These are phyloP conservation scores for Podosphaera leucotricha DNA, from an alignment of 2,329 filamentous ascomycete genomes.

Conservation along the genomic window DNA sequence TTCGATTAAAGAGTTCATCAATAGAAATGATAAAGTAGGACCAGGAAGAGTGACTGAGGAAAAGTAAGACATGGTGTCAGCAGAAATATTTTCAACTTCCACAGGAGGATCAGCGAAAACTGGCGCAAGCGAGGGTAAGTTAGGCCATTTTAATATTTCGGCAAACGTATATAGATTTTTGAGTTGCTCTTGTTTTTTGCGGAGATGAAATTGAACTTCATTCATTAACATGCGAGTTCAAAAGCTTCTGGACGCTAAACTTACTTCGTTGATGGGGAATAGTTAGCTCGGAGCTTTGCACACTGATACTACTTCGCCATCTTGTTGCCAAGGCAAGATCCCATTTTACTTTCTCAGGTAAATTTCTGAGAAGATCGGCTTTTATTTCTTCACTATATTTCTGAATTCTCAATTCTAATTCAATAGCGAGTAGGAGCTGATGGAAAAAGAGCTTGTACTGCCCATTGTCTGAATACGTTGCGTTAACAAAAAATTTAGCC, in stretches of 20 bases:
- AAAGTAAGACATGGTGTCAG: slow-evolving; percentile 56
- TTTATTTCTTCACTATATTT: slow-evolving; percentile 40
- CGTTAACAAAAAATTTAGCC: slow-evolving; percentile 47
- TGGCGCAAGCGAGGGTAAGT: slow-evolving; percentile 38
- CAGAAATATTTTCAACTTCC: slow-evolving; percentile 34
- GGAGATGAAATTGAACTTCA: slow-evolving; percentile 36
- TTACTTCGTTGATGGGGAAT: slow-evolving; percentile 25
- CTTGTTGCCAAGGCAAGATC: slow-evolving; percentile 47
- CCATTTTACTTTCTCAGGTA: slow-evolving; percentile 50
- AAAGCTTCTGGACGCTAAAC: slow-evolving; percentile 3
- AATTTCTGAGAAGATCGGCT: slow-evolving; percentile 36
- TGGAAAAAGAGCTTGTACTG: slow-evolving; percentile 45
- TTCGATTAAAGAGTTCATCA: slow-evolving; percentile 59
- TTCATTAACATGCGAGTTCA: background rate
- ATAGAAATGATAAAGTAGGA: slow-evolving; percentile 44
- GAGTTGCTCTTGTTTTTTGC: slow-evolving; percentile 41
- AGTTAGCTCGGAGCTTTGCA: slow-evolving; percentile 32
- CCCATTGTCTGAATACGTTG: slow-evolving; percentile 26
- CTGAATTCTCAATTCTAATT: slow-evolving; percentile 47
- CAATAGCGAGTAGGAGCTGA: slow-evolving; percentile 50
- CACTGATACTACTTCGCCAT: slow-evolving; percentile 46
- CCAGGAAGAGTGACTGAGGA: slow-evolving; percentile 51
- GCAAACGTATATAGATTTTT: slow-evolving; percentile 46
- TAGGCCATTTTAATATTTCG: slow-evolving; percentile 54
- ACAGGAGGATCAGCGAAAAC: slow-evolving; percentile 30